These are phyloP conservation scores for Xylariales sp. DNA, from an alignment of 2,329 filamentous ascomycete genomes.

Conservation along the genomic window DNA sequence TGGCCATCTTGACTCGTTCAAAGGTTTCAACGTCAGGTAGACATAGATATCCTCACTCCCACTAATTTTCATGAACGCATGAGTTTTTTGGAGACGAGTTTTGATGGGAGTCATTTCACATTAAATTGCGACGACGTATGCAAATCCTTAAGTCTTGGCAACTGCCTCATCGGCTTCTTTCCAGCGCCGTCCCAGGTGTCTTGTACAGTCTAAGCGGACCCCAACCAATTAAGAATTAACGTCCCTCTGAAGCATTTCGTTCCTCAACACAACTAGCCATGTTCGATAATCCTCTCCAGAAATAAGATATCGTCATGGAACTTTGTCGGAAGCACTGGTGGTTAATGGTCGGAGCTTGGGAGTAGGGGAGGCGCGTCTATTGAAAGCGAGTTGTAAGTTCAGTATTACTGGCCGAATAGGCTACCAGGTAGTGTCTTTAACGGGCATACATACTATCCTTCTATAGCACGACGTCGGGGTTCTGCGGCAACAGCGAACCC, in stretches of 20 bases:
- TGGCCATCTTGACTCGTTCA: neutral
- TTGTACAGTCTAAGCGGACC: neutral
- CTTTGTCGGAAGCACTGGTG: neutral
- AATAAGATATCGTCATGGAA: neutral
- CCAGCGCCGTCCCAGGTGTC: neutral
- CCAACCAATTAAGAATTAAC: neutral
- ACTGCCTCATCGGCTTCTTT: neutral
- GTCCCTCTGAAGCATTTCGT: neutral
- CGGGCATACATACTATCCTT: neutral
- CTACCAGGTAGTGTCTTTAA: neutral
- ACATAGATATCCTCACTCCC: too few relatives aligned
- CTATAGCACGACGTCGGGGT: neutral
- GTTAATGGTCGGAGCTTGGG: neutral
- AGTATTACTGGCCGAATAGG: neutral
- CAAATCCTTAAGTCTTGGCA: neutral
- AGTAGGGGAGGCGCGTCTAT: neutral
- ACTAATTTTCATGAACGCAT: too few relatives aligned
- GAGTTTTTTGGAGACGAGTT: too few relatives aligned
- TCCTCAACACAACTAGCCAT: neutral
- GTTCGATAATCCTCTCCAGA: neutral
- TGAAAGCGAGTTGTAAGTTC: conserved; percentile 3
- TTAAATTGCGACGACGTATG: too few relatives aligned
- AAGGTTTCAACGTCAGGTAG: too few relatives aligned
- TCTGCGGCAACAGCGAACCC: neutral
- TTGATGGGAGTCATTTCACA: too few relatives aligned